Evolutionary conservation across 345 rosid species (phyloP).

Genomic region (Syzygium grande): DNA sequence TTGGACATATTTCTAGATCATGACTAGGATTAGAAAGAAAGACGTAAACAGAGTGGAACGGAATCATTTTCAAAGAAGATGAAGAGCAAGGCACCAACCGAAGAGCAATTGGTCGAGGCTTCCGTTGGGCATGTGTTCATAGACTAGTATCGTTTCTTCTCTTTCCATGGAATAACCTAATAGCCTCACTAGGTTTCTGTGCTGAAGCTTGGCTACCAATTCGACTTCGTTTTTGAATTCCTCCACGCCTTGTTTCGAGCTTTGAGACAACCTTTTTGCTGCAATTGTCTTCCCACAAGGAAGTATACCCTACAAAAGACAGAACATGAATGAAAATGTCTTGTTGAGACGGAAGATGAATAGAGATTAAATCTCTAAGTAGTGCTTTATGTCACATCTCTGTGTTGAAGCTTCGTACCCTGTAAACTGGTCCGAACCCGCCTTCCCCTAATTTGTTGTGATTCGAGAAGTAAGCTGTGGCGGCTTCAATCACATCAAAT

Average conservation of each 20-base stretch:
- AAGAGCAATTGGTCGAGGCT: slow-evolving; percentile 17
- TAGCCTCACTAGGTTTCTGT: slow-evolving; percentile 15
- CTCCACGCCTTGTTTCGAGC: slow-evolving; percentile 12
- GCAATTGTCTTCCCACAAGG: slow-evolving; percentile 1
- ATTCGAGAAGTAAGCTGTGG: background rate
- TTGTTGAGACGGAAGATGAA: background rate
- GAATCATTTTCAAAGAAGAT: background rate
- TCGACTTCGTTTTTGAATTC: slow-evolving; percentile 16
- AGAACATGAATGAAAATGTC: background rate
- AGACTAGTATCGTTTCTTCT: slow-evolving; percentile 10
- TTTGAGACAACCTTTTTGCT: slow-evolving; percentile 10
- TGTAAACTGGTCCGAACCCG: too few species aligned
- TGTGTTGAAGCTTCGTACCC: too few species aligned
- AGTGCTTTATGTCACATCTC: too few species aligned
- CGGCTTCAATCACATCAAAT: background rate
- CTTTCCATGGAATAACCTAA: slow-evolving; percentile 8
- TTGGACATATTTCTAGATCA: background rate
- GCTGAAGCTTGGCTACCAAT: slow-evolving; percentile 19
- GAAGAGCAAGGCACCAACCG: background rate
- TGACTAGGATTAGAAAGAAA: background rate
- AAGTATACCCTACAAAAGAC: background rate
- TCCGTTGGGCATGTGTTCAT: slow-evolving; percentile 16
- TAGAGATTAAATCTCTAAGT: too few species aligned
- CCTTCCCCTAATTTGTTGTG: too few species aligned
- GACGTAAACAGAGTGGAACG: background rate